phyloP scores from a whole-genome alignment of 2,329 filamentous ascomycete species.

The Fonsecaea pedrosoi region DNA sequence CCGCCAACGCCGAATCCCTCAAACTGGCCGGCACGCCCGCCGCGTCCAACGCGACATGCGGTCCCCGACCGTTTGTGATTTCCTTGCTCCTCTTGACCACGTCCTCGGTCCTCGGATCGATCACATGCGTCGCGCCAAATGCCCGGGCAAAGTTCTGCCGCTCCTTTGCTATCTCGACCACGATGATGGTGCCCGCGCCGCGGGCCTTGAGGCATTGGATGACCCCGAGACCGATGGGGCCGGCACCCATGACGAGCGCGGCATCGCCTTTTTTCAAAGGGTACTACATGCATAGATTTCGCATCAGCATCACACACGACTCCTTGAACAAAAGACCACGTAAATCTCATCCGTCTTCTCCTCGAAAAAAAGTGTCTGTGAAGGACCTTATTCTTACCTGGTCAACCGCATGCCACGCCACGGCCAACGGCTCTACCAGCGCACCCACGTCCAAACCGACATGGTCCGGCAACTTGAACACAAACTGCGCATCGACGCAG shows the following conservation, averaged over 20 bases:
- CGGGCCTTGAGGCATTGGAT: slow-evolving; percentile 64
- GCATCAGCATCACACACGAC: not conserved
- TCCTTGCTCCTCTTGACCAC: slow-evolving; percentile 55
- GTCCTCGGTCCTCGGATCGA: slow-evolving; percentile 59
- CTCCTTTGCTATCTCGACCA: slow-evolving; percentile 61
- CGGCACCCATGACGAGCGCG: slow-evolving; percentile 65
- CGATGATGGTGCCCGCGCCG: slow-evolving; percentile 62
- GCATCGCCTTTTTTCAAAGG: slow-evolving; percentile 55
- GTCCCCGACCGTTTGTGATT: slow-evolving; percentile 57
- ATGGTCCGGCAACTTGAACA: slow-evolving; percentile 60
- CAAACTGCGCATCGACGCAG: slow-evolving; percentile 58
- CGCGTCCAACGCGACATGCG: slow-evolving; percentile 67
- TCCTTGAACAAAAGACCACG: too few species aligned
- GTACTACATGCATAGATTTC: slow-evolving; percentile 36
- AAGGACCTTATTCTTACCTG: slow-evolving; percentile 38
- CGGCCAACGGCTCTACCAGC: slow-evolving; percentile 67
- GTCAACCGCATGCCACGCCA: slow-evolving; percentile 69
- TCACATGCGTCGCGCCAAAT: slow-evolving; percentile 63
- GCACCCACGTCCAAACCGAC: slow-evolving; percentile 62
- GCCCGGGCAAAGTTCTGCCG: slow-evolving; percentile 60
- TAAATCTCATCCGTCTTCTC: not conserved
- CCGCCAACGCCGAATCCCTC: slow-evolving; percentile 55
- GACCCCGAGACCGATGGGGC: slow-evolving; percentile 67
- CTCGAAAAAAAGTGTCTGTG: not conserved
- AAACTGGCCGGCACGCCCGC: slow-evolving; percentile 64